Conservation (phyloP, 2,329 filamentous ascomycete genomes). For the Raffaelea ambrosiae region DNA sequence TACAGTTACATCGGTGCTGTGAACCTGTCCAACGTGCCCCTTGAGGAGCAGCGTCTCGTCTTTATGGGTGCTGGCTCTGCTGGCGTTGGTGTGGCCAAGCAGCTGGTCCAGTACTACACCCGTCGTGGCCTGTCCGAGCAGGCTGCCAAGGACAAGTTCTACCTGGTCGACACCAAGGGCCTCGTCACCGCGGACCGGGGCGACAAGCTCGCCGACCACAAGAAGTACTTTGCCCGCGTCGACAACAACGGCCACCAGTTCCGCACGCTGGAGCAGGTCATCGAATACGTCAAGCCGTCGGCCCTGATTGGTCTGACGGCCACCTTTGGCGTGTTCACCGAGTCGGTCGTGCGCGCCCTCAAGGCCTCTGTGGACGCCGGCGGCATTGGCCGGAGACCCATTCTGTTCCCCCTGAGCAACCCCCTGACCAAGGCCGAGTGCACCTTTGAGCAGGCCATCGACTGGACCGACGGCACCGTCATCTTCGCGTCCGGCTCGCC, state of each 20-base stretch:
- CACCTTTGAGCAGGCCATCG: conserved; percentile 88
- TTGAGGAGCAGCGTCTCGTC: conserved; percentile 86
- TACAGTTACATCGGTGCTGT: conserved; percentile 58
- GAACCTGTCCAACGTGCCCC: conserved; percentile 74
- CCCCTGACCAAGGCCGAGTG: conserved; percentile 95
- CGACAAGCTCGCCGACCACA: conserved; percentile 87
- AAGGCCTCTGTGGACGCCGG: conserved; percentile 55
- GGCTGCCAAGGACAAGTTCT: conserved; percentile 85
- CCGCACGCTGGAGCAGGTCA: conserved; percentile 79
- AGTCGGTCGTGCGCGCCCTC: conserved; percentile 67
- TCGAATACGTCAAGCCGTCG: conserved; percentile 90
- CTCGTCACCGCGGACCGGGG: conserved; percentile 89
- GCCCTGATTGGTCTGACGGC: conserved; percentile 92
- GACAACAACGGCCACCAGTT: conserved; percentile 62
- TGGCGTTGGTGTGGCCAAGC: conserved; percentile 94
- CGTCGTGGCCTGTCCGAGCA: conserved; percentile 83
- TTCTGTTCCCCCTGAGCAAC: conserved; percentile 95
- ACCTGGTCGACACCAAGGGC: conserved; percentile 93
- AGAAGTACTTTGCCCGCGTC: conserved; percentile 59
- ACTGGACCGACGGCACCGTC: conserved; percentile 81
- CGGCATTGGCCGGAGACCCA: conserved; percentile 66
- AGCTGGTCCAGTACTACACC: conserved; percentile 95
- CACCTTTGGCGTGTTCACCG: conserved; percentile 89
- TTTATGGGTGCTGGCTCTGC: conserved; percentile 95
- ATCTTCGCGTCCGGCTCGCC: conserved; percentile 95